A percentile compares a stretch with the other conserved stretches of the same genome.
phyloP scores from a whole-genome alignment of 1,139 yeast genomes.

The Sugiyamaella castrensis region DNA sequence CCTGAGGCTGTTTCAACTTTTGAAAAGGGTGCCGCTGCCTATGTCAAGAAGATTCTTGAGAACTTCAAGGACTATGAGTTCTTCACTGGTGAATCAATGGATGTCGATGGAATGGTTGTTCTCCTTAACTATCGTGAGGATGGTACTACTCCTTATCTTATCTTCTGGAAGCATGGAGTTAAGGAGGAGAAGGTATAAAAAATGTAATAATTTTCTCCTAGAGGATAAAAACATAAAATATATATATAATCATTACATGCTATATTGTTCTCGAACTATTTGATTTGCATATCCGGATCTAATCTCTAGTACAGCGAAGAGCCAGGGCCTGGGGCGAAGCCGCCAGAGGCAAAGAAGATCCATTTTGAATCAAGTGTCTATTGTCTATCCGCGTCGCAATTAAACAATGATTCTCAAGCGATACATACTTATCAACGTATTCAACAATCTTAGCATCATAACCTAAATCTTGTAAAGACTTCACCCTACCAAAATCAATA shows the following conservation, averaged over 20 bases:
- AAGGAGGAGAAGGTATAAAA: slow-evolving; percentile 79
- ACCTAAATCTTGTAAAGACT: slow-evolving; percentile 45
- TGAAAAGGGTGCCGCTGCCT: slow-evolving; percentile 95
- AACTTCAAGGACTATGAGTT: slow-evolving; percentile 99
- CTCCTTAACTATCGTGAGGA: slow-evolving; percentile 99
- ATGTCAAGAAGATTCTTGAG: slow-evolving; percentile 92
- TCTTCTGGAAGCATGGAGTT: slow-evolving; percentile 99
- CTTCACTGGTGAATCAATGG: slow-evolving; percentile 99
- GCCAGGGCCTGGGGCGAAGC: too few relatives aligned
- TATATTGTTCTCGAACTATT: too few relatives aligned
- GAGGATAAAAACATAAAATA: background rate
- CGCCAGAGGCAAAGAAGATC: too few relatives aligned
- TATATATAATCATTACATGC: background rate
- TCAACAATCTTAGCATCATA: slow-evolving; percentile 49
- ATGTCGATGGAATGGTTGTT: slow-evolving; percentile 98
- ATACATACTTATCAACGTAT: slow-evolving; percentile 56
- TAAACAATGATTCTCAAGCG: slow-evolving; percentile 71
- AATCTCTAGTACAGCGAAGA: too few relatives aligned
- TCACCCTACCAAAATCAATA: slow-evolving; percentile 57
- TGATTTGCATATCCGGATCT: too few relatives aligned
- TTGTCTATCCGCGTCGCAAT: slow-evolving; percentile 33
- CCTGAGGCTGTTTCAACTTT: slow-evolving; percentile 85
- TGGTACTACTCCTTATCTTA: slow-evolving; percentile 96
- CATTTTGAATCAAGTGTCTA: too few relatives aligned
- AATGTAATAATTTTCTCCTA: slow-evolving; percentile 4